These are phyloP conservation scores for Phyllosticta citriasiana DNA, from an alignment of 2,329 filamentous ascomycete genomes.

Conservation along the genomic window DNA sequence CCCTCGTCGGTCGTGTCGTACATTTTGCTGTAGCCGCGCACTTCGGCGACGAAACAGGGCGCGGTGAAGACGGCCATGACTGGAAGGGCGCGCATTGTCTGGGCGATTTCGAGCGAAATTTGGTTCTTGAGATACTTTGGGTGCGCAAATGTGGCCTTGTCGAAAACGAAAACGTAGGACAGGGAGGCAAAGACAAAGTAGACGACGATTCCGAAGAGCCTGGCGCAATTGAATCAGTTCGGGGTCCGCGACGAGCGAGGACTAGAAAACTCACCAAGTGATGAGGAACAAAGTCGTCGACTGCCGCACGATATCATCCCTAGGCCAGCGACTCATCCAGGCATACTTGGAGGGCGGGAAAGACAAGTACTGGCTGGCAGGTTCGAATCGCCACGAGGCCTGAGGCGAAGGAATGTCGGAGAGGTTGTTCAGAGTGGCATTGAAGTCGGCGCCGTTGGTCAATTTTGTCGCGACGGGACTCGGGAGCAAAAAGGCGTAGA, in stretches of 20 bases:
- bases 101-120: slow-evolving; percentile 72
- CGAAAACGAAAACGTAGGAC: slow-evolving; percentile 83
- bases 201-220: slow-evolving; percentile 73
- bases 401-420: slow-evolving; percentile 30
- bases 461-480: slow-evolving; percentile 33
- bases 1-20: slow-evolving; percentile 72
- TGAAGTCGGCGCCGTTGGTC: slow-evolving; percentile 24
- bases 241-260: not conserved
- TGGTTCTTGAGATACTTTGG: slow-evolving; percentile 95
- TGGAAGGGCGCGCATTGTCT: slow-evolving; percentile 68
- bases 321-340: slow-evolving; percentile 65
- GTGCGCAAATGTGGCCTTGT: slow-evolving; percentile 79
- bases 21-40: slow-evolving; percentile 74
- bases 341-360: slow-evolving; percentile 65
- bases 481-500: slow-evolving; percentile 66
- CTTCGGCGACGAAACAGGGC: slow-evolving; percentile 72
- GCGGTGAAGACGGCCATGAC: slow-evolving; percentile 73
- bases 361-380: slow-evolving; percentile 59
- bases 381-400: slow-evolving; percentile 54
- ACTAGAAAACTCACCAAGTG: slow-evolving; percentile 55
- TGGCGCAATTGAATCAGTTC: slow-evolving; percentile 28
- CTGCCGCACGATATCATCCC: slow-evolving; percentile 72
- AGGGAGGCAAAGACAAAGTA: slow-evolving; percentile 79
- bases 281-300: slow-evolving; percentile 67
- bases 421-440: slow-evolving; percentile 44